Evolutionary conservation across 345 rosid species (phyloP), one percentile per base, ranked within the genome.

Genomic region (Lagerstroemia speciosa): DNA sequence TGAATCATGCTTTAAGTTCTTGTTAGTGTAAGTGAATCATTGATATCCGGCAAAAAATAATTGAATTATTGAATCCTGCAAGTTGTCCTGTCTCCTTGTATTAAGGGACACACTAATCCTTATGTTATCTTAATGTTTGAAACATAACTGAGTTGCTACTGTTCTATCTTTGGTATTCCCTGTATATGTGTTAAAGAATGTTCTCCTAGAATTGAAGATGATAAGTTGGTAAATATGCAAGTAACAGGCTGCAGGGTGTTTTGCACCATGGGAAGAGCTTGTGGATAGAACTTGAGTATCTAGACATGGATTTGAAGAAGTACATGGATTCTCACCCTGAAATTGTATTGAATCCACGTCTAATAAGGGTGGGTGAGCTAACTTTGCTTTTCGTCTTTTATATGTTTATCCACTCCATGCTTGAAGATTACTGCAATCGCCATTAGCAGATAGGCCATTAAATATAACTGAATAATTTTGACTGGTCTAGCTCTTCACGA

Each of bases 251-350:
- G 85, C 97, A 86, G 88, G 98, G 89, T 82, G 98, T 93, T 1
- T 94, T 91, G 76, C 96, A 89, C 71, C 89, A 89, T 43, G 96
- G 89, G 83, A 89, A 74, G 73, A 89, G 92, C 48, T 71, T 91
- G 70, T 93, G 91, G 83, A 82, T 93, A 77, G 97, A 89, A 71
- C 89, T 93, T 72, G 97, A 93, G 89, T 93, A 91, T 74, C 84
- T 89, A 61, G 97, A 93, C 78, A 77, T 93, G 86, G 97, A 93
- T 80, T 83, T 89, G 86, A 89, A 89, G 83, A 93, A 86, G 87
- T 90, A 89, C 76, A 91, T 93, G 97, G 97, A 91, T 71, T 88
- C 91, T 26, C 79, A 78, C 72, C 96, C 97, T 62, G 91, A 89
- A 46, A 89, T 91, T 75, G 77, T 92, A 9, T 84, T 83, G 80